Base-by-base conservation (phyloP, 2,329 filamentous ascomycete genomes). In the Blumeria graminis region DNA sequence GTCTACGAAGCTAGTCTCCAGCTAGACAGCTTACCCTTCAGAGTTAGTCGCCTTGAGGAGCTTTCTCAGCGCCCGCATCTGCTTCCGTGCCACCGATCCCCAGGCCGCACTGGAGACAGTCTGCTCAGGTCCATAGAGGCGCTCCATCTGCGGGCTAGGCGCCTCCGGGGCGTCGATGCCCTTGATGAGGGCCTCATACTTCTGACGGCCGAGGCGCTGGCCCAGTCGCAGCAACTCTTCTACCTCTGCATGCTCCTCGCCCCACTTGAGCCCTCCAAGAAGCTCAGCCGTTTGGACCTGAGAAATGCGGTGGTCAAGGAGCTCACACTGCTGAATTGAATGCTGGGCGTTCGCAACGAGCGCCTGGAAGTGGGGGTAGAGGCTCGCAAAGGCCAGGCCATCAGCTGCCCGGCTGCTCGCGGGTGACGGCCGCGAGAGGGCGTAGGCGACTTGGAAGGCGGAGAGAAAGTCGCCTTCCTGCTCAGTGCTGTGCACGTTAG, bases 181-280 rank as follows among this genome's bases (percentile, higher is more conserved):
- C 33, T 41, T 34, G 33, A 55, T 38, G 16, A 55, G 39, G 11
- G 57, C 57, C 10, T 62, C 41, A 43, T 61, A 61, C 36, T 57
- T 62, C 43, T 63, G 56, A 18, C 62, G 52, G 3, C 60, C 61
- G 38, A 62, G 56, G n/a, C 54, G 48, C 35, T 57, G 56, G n/a
- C 63, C 63, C 36, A 58, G 45, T 1, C 46, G 48, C 33, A 65
- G 55, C 1, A 64, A n/a, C 0, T 58, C 55, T 7, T 39, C 46
- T 5, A 56, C 46, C 4, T 51, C 55, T 6, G 52, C 52, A 33
- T 60, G 58, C 16, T 63, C 59, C 5, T 57, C 53, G 0, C 10
- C 55, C 63, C 63, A 63, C 1, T 57, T 38, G n/a, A 55, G 18
- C 39, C 60, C 62, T 6, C 60, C 46, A 35, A 59, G n/a, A 7